Evolutionary conservation across 305 asterid species (phyloP).

Genomic region (Rubia occidens): DNA sequence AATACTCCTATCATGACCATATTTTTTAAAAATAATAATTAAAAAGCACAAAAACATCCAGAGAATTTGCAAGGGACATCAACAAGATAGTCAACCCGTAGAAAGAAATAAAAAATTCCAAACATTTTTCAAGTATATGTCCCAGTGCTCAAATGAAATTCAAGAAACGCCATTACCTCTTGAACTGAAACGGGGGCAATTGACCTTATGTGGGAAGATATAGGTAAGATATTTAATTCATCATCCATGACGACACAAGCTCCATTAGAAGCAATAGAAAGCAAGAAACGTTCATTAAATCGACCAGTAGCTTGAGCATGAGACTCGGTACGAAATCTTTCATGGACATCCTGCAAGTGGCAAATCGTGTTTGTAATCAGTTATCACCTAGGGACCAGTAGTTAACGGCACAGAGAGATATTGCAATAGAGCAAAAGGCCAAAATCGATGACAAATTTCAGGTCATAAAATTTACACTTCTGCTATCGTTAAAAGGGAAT

Average conservation of each 20-base stretch:
- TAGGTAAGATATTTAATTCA: constrained; percentile 75
- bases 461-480: background rate
- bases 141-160: constrained; percentile 8
- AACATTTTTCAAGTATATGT: background rate
- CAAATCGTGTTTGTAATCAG: constrained; percentile 16
- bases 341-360: constrained; percentile 79
- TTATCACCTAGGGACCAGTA: background rate
- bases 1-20: background rate
- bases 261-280: constrained; percentile 83
- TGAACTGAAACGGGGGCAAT: constrained; percentile 39
- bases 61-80: background rate
- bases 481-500: background rate
- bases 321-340: constrained; percentile 87
- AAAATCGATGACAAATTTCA: background rate
- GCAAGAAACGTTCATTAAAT: constrained; percentile 89
- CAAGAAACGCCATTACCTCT: constrained; percentile 45
- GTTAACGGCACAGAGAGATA: background rate
- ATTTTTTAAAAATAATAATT: background rate
- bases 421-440: background rate
- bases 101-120: background rate
- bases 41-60: background rate
- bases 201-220: constrained; percentile 82
- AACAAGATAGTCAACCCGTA: background rate
- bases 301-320: constrained; percentile 68
- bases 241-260: constrained; percentile 91